Evolutionary conservation across 2,329 filamentous ascomycete species (phyloP).

Genomic region (Beauveria brongniartii): DNA sequence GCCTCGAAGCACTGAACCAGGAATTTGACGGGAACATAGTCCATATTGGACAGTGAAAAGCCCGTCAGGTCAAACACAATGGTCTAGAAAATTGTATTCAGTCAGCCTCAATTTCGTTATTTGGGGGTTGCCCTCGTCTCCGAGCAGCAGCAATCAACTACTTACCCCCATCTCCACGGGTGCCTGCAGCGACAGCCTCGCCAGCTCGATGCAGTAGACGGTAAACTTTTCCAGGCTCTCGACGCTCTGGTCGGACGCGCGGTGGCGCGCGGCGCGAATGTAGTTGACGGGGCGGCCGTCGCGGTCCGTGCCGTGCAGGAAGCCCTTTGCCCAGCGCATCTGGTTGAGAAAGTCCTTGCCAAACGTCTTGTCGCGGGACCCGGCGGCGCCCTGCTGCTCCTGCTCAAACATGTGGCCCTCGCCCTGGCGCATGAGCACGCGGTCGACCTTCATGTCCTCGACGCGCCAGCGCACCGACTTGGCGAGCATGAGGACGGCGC

Average conservation of each 20-base stretch:
- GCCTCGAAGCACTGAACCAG: slow-evolving; percentile 96
- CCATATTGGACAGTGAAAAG: slow-evolving; percentile 87
- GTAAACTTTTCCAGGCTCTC: slow-evolving; percentile 73
- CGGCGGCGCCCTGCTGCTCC: slow-evolving; percentile 40
- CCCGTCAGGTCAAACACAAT: slow-evolving; percentile 72
- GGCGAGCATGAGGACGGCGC: slow-evolving; percentile 80
- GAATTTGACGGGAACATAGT: slow-evolving; percentile 86
- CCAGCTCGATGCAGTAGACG: slow-evolving; percentile 81
- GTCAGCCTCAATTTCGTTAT: too few relatives aligned
- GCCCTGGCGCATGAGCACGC: slow-evolving; percentile 66
- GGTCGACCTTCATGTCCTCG: slow-evolving; percentile 71
- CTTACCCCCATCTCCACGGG: slow-evolving; percentile 80
- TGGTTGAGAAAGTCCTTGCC: slow-evolving; percentile 70
- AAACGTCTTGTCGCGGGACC: slow-evolving; percentile 48
- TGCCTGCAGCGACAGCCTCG: slow-evolving; percentile 62
- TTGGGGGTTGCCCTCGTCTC: too few relatives aligned
- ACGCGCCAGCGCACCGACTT: slow-evolving; percentile 82
- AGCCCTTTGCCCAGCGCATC: slow-evolving; percentile 77
- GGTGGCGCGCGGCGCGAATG: slow-evolving; percentile 69
- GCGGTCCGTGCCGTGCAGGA: slow-evolving; percentile 73
- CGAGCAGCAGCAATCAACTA: slow-evolving; percentile 15
- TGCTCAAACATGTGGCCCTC: slow-evolving; percentile 55
- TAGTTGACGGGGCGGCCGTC: slow-evolving; percentile 71
- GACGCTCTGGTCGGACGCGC: slow-evolving; percentile 66
- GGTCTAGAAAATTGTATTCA: neutral